Percentiles rank a stretch among this genome's conserved stretches.
Conservation (phyloP, 2,329 filamentous ascomycete species). For the Pseudogymnoascus sp. region DNA sequence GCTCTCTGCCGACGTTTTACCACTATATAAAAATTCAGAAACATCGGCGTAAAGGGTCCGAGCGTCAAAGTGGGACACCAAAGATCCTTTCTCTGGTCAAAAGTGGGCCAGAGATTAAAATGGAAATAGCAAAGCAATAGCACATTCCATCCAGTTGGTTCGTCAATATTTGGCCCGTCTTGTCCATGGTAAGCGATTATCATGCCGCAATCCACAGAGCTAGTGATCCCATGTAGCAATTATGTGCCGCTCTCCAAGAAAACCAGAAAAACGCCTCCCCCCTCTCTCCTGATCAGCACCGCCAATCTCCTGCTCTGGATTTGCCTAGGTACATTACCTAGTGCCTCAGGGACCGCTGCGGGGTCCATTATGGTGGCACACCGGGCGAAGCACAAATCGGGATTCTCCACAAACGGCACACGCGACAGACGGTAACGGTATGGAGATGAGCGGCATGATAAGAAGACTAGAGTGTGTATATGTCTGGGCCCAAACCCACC, state of each 20-base stretch:
- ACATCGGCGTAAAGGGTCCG: background rate
- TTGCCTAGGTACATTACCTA: background rate
- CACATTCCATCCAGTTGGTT: background rate
- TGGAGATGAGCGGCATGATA: background rate
- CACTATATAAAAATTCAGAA: background rate
- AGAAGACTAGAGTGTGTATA: background rate
- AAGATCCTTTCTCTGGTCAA: background rate
- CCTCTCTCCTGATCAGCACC: background rate
- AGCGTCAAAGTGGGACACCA: background rate
- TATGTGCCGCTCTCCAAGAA: slow-evolving; percentile 1
- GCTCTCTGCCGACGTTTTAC: background rate
- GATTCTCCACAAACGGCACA: background rate
- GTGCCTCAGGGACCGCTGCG: background rate
- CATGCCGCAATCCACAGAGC: background rate
- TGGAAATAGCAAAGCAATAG: background rate
- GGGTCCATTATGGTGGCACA: background rate
- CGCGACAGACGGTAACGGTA: background rate
- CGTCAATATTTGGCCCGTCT: background rate
- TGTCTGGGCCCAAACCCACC: background rate
- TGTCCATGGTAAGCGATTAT: background rate
- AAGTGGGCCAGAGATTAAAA: background rate
- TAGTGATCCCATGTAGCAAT: background rate
- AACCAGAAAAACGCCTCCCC: background rate
- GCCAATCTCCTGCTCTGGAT: background rate
- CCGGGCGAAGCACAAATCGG: background rate